These are phyloP conservation scores for Calonectria naviculata DNA, from an alignment of 2,329 filamentous ascomycete species.

Conservation along the genomic window DNA sequence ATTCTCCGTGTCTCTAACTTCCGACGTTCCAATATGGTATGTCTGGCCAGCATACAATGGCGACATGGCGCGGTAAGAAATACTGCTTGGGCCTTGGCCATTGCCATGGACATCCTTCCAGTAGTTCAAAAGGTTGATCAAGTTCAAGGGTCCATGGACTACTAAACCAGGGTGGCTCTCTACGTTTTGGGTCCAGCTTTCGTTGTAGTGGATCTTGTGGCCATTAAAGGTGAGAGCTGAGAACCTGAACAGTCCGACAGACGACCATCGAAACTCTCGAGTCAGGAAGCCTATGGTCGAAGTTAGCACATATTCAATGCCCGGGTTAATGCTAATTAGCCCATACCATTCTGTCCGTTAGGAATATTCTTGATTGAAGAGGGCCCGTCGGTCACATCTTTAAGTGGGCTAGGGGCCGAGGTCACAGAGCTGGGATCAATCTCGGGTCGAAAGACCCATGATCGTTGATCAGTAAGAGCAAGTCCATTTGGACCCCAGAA, in stretches of 20 bases:
- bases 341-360: constrained; percentile 13
- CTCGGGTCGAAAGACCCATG: constrained; percentile 58
- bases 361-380: constrained; percentile 40
- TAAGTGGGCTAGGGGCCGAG: constrained; percentile 30
- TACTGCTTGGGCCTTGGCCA: constrained; percentile 43
- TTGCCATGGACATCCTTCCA: constrained; percentile 63
- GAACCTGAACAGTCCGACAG: constrained; percentile 77
- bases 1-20: constrained; percentile 48
- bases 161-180: constrained; percentile 79
- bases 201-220: constrained; percentile 86
- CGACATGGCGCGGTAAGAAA: constrained; percentile 76
- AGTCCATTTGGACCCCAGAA: constrained; percentile 63
- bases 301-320: not conserved
- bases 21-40: constrained; percentile 69
- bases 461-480: constrained; percentile 65
- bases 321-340: not conserved
- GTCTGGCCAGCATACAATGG: constrained; percentile 77
- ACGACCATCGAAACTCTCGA: constrained; percentile 55
- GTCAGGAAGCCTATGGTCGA: constrained; percentile 29
- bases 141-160: constrained; percentile 83
- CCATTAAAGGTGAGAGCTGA: constrained; percentile 88
- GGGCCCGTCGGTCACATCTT: constrained; percentile 29
- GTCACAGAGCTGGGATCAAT: constrained; percentile 35
- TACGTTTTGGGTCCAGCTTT: constrained; percentile 69
- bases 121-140: constrained; percentile 78